phyloP scores from a whole-genome alignment of 176 grass and related monocot genomes.

The Bolboschoenus planiculmis region DNA sequence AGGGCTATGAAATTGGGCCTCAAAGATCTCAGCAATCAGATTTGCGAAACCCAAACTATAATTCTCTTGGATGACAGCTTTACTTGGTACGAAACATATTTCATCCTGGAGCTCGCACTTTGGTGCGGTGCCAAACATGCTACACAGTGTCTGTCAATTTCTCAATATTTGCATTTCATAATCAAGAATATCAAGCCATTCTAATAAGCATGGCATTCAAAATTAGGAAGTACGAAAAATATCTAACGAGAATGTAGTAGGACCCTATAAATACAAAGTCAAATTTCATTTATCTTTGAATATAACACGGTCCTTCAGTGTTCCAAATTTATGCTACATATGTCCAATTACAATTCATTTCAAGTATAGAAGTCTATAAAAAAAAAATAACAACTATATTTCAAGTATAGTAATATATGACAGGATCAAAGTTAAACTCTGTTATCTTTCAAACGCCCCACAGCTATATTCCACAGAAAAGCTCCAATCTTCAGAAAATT shows the following conservation, averaged over 20 bases:
- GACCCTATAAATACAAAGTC: neutral
- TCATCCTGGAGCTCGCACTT: neutral
- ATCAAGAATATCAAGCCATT: neutral
- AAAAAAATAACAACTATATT: neutral
- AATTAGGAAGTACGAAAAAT: neutral
- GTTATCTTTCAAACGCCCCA: neutral
- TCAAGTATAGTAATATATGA: neutral
- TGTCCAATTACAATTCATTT: neutral
- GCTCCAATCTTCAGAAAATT: neutral
- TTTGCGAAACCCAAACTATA: neutral
- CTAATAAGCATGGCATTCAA: neutral
- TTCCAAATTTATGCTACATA: neutral
- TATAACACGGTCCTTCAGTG: neutral
- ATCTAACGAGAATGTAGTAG: neutral
- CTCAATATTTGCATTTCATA: neutral
- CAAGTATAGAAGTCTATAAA: neutral
- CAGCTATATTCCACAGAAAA: neutral
- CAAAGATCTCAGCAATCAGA: neutral
- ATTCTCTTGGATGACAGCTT: neutral
- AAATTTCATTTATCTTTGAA: neutral
- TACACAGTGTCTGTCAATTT: neutral
- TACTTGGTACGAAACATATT: neutral
- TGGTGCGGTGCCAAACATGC: neutral
- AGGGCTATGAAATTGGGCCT: neutral
- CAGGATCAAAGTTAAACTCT: neutral